phyloP scores from a whole-genome alignment of 1,284 basidiomycete species.

The Leccinum fuscescens region DNA sequence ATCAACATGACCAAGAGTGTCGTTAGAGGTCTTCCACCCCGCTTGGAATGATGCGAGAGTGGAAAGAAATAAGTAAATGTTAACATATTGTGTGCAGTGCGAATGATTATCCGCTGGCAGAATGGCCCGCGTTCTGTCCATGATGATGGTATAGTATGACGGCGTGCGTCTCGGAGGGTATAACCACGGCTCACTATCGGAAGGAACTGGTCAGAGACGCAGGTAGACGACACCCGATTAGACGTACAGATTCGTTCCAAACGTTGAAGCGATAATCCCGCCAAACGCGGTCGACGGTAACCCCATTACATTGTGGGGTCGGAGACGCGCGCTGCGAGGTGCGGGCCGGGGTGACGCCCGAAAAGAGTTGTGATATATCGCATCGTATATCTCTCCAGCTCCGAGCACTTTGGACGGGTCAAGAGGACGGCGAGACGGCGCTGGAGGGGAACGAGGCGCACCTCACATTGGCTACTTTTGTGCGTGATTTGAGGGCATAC shows the following conservation, averaged over 20 bases:
- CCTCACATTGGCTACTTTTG: slow-evolving; percentile 69
- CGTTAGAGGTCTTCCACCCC: slow-evolving; percentile 14
- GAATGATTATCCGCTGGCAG: slow-evolving; percentile 30
- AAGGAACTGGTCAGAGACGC: slow-evolving; percentile 7
- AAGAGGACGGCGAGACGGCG: slow-evolving; percentile 8
- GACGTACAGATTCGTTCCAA: slow-evolving; percentile 45
- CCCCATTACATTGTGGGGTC: slow-evolving; percentile 44
- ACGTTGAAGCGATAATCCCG: slow-evolving; percentile 62
- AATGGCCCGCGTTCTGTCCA: slow-evolving; percentile 30
- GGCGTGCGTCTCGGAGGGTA: slow-evolving; percentile 23
- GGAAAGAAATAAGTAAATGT: slow-evolving; percentile 26
- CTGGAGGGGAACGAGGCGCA: slow-evolving; percentile 36
- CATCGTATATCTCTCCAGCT: slow-evolving; percentile 66
- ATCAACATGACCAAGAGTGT: slow-evolving; percentile 31
- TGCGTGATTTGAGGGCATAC: slow-evolving; percentile 63
- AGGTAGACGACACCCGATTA: not conserved
- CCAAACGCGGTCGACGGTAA: slow-evolving; percentile 66
- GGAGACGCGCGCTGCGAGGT: slow-evolving; percentile 32
- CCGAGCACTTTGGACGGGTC: slow-evolving; percentile 45
- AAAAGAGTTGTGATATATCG: slow-evolving; percentile 59
- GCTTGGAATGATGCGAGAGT: slow-evolving; percentile 14
- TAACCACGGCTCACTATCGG: slow-evolving; percentile 26
- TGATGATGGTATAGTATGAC: slow-evolving; percentile 32
- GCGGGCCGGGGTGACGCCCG: slow-evolving; percentile 34
- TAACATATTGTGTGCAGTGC: slow-evolving; percentile 32